Evolutionary conservation across 225 moss, liverwort and hornwort species (phyloP), one percentile per base, ranked within the genome.

Genomic region (Bryoerythrophyllum caledonicum): DNA sequence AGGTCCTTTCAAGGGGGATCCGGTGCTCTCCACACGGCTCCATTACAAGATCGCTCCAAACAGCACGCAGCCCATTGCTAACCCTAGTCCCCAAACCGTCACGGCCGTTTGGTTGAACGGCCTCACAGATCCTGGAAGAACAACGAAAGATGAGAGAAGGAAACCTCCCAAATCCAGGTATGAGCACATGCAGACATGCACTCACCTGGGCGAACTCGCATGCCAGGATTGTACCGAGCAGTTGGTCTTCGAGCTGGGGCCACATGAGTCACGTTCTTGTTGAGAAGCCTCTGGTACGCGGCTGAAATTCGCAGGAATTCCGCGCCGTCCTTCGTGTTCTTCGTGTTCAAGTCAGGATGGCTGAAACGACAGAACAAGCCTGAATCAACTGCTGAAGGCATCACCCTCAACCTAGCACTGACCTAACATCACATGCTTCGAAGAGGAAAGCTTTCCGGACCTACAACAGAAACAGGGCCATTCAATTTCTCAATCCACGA

Each of bases 41-140:
- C 94, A 96, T 60, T 94, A 79, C 13, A 96, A 76, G 60, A 96
- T 81, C 40, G 89, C 84, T 82, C 96, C 96, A 79, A 94, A 96
- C 70, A 90, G 82, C 28, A 92, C 88, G 77, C 96, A 96, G 11
- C 96, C 96, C 91, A 88, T 85, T 41, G 94, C 85, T 60, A 96
- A 65, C 38, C 96, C 96, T 58, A 96, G 71, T 55, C 96, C 96
- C 96, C 96, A 96, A 16, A 94, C 90, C 28, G 88, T 86, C 57
- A 92, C 92, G 49, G 96, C 94, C 78, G 84, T 88, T 61, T 78
- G 91, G 63, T 90, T 91, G 74, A 92, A 91, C 61, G 82, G 85
- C 73, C 79, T 90, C 44, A 82, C 79, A 21, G 80, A 80, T 43
- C 83, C 83, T 77, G 74, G n/a, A 55, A 13, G 5, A 78, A 44